Evolutionary conservation across 495 filamentous ascomycete genomes (phyloP).

Genomic region (Penicillium turbatum): DNA sequence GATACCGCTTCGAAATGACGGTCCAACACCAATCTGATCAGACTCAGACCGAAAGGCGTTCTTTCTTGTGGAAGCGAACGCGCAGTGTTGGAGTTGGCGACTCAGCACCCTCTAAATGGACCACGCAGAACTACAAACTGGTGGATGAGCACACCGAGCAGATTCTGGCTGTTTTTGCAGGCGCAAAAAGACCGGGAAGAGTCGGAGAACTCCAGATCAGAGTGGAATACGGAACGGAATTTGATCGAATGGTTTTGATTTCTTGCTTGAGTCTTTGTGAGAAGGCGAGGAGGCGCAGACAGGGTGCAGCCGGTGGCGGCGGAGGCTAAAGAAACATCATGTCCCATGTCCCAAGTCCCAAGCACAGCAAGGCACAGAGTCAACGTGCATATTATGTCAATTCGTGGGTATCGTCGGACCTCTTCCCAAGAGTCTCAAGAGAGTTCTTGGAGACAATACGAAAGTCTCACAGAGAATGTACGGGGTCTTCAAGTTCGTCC

Average conservation of each 20-base stretch:
- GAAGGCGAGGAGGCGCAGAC: slow-evolving; percentile 14
- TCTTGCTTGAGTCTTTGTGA: slow-evolving; percentile 21
- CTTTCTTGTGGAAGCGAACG: slow-evolving; percentile 25
- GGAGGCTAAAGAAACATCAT: slow-evolving; percentile 8
- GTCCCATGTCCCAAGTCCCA: not conserved
- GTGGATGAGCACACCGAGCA: slow-evolving; percentile 15
- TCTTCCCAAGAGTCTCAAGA: not conserved
- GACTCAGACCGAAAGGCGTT: slow-evolving; percentile 5
- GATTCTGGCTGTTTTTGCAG: slow-evolving; percentile 20
- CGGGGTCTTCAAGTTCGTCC: not conserved
- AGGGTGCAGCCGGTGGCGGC: slow-evolving; percentile 10
- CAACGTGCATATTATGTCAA: not conserved
- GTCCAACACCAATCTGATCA: not conserved
- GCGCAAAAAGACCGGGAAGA: slow-evolving; percentile 7
- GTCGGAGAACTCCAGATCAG: slow-evolving; percentile 24
- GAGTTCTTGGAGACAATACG: not conserved
- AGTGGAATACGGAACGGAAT: slow-evolving; percentile 20
- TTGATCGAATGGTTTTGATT: slow-evolving; percentile 25
- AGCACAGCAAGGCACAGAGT: not conserved
- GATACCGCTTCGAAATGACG: slow-evolving; percentile 20
- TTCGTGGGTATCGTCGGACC: not conserved
- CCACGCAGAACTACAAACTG: slow-evolving; percentile 21
- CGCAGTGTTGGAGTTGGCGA: slow-evolving; percentile 15
- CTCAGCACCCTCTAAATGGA: slow-evolving; percentile 4
- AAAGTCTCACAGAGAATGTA: not conserved